These are phyloP conservation scores for Kockovaella imperatae DNA, from an alignment of 768 basidiomycete species.

Conservation along the genomic window DNA sequence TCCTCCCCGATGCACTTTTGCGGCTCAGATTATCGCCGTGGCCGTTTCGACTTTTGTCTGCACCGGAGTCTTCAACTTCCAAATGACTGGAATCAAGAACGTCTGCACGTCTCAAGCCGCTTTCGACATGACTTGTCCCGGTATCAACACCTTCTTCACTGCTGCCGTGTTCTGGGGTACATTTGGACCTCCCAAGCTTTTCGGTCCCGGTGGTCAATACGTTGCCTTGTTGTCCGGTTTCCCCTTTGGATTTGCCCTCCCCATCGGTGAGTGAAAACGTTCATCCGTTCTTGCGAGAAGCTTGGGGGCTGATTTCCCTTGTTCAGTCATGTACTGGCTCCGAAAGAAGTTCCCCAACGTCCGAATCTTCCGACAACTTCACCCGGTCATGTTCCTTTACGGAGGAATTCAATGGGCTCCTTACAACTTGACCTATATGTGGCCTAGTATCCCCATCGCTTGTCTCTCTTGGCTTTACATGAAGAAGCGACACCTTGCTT, in stretches of 20 bases:
- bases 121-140: constrained; percentile 42
- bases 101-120: constrained; percentile 46
- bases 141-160: constrained; percentile 46
- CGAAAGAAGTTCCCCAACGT: neutral
- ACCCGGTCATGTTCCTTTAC: constrained; percentile 2
- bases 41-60: constrained; percentile 38
- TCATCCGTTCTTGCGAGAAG: neutral
- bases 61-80: constrained; percentile 38
- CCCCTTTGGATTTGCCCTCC: constrained; percentile 61
- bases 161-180: constrained; percentile 41
- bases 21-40: constrained; percentile 42
- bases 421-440: constrained; percentile 20
- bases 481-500: constrained; percentile 29
- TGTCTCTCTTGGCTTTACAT: constrained; percentile 18
- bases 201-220: constrained; percentile 44
- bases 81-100: constrained; percentile 47
- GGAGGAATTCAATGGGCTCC: constrained; percentile 5
- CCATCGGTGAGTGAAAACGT: constrained; percentile 49
- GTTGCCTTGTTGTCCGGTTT: constrained; percentile 62
- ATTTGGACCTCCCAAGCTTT: constrained; percentile 46
- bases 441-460: constrained; percentile 13
- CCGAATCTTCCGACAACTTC: constrained; percentile 2
- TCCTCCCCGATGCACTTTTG: constrained; percentile 71
- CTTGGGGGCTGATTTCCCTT: neutral
- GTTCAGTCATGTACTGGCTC: neutral